phyloP scores from a whole-genome alignment of 176 grass and related monocot species.

The Eleusine indica region DNA sequence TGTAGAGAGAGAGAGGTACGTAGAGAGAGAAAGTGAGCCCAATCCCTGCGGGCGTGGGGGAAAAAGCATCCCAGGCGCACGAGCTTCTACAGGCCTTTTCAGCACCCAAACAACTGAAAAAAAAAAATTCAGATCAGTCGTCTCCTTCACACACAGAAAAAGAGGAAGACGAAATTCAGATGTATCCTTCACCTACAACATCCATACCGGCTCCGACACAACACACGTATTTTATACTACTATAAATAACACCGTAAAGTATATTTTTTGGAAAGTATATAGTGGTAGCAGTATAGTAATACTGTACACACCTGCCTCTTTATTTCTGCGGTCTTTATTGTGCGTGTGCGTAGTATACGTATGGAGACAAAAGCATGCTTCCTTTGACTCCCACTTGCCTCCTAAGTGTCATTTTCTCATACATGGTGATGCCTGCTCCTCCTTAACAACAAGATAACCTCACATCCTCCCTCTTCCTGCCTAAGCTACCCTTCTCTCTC shows the following conservation, averaged over 20 bases:
- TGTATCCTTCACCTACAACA: conserved; percentile 34
- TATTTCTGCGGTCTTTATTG: conserved; percentile 26
- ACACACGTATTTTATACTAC: conserved; percentile 1
- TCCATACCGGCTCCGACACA: not conserved
- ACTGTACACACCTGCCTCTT: conserved; percentile 15
- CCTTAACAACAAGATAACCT: conserved; percentile 40
- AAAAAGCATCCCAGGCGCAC: conserved; percentile 79
- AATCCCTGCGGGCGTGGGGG: conserved; percentile 64
- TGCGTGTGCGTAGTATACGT: conserved; percentile 20
- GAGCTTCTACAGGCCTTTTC: conserved; percentile 53
- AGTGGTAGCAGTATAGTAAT: not conserved
- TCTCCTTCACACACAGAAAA: conserved; percentile 33
- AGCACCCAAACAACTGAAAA: conserved; percentile 16
- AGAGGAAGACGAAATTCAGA: conserved; percentile 38
- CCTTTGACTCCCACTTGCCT: conserved; percentile 55
- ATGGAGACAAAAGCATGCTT: conserved; percentile 48
- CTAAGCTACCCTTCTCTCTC: conserved; percentile 16
- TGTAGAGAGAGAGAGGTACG: not conserved
- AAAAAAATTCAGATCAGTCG: conserved; percentile 33
- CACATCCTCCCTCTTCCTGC: conserved; percentile 32
- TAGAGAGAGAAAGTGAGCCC: conserved; percentile 47
- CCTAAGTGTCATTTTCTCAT: conserved; percentile 82
- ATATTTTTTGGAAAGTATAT: not conserved
- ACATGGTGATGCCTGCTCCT: conserved; percentile 46
- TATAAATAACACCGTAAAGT: not conserved